Percentiles rank a stretch among this genome's conserved stretches.
These are phyloP conservation scores for Lachnellula arida DNA, from an alignment of 2,329 filamentous ascomycete species.

Conservation along the genomic window DNA sequence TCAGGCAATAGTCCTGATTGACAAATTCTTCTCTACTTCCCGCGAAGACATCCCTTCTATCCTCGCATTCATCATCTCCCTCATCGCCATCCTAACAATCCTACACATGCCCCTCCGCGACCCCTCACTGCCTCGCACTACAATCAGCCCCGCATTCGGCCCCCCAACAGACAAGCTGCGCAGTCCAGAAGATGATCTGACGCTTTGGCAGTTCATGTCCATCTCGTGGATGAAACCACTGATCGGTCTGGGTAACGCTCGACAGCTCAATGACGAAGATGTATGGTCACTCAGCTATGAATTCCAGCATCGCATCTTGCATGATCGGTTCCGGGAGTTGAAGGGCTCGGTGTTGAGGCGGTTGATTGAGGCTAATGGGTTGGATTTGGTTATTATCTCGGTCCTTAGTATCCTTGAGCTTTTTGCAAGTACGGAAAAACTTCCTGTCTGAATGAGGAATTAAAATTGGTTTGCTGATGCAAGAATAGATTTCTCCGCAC, in stretches of 20 bases:
- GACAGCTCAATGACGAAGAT: conserved; percentile 70
- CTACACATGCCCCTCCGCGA: conserved; percentile 68
- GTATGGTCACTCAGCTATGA: conserved; percentile 78
- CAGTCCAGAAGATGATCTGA: conserved; percentile 74
- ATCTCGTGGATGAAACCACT: conserved; percentile 79
- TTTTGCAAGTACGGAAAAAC: conserved; percentile 40
- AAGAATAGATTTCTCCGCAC: conserved; percentile 49
- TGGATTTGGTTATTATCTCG: conserved; percentile 62
- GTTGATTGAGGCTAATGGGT: conserved; percentile 69
- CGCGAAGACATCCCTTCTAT: conserved; percentile 12
- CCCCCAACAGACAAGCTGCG: conserved; percentile 56
- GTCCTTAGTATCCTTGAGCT: conserved; percentile 60
- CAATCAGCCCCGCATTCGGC: conserved; percentile 55
- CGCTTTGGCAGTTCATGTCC: conserved; percentile 77
- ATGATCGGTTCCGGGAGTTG: conserved; percentile 69
- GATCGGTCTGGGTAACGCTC: conserved; percentile 57
- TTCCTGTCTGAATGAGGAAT: neutral
- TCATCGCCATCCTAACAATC: conserved; percentile 48
- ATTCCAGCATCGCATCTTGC: conserved; percentile 74
- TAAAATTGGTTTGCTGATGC: conserved; percentile 12
- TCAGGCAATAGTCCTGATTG: conserved; percentile 24
- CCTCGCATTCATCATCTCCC: conserved; percentile 37
- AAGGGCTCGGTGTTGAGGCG: conserved; percentile 66
- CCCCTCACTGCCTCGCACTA: conserved; percentile 45
- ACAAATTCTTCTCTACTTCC: conserved; percentile 27